Conservation (phyloP, 2,329 filamentous ascomycete species). For the Fusarium sp. region DNA sequence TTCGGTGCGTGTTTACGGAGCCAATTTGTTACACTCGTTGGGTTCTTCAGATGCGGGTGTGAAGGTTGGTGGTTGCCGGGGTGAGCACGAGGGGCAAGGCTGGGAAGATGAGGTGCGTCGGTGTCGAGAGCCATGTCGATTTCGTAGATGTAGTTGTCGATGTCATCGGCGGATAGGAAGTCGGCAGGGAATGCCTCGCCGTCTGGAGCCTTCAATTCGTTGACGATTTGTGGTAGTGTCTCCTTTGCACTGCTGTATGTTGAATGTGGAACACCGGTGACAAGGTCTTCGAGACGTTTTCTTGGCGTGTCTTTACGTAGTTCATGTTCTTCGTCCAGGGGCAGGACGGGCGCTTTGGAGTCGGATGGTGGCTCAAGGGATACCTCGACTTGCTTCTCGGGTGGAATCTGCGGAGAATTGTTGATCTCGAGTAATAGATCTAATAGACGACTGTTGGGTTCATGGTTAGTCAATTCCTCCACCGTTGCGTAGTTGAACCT, state of each 20-base stretch:
- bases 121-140: slow-evolving; percentile 66
- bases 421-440: slow-evolving; percentile 93
- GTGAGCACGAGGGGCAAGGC: slow-evolving; percentile 63
- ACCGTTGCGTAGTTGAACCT: background rate
- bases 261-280: slow-evolving; percentile 64
- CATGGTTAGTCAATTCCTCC: slow-evolving; percentile 32
- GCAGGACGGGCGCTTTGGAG: slow-evolving; percentile 49
- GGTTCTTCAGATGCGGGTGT: slow-evolving; percentile 70
- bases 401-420: slow-evolving; percentile 80
- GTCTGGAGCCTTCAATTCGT: slow-evolving; percentile 62
- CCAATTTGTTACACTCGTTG: slow-evolving; percentile 96
- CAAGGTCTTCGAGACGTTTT: slow-evolving; percentile 63
- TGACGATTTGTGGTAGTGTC: slow-evolving; percentile 68
- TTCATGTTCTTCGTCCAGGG: slow-evolving; percentile 51
- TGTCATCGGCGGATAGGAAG: slow-evolving; percentile 76
- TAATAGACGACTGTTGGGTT: slow-evolving; percentile 76
- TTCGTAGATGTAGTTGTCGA: slow-evolving; percentile 79
- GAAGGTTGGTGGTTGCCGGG: slow-evolving; percentile 53
- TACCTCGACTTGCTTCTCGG: slow-evolving; percentile 80
- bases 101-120: slow-evolving; percentile 56
- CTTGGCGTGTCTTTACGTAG: slow-evolving; percentile 57
- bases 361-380: slow-evolving; percentile 60
- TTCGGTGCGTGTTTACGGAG: slow-evolving; percentile 85
- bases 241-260: slow-evolving; percentile 68
- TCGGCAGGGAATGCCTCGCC: slow-evolving; percentile 68